These are phyloP conservation scores for Coemansia sp. DNA, from an alignment of 192 early-diverging fungal genomes.

Conservation along the genomic window DNA sequence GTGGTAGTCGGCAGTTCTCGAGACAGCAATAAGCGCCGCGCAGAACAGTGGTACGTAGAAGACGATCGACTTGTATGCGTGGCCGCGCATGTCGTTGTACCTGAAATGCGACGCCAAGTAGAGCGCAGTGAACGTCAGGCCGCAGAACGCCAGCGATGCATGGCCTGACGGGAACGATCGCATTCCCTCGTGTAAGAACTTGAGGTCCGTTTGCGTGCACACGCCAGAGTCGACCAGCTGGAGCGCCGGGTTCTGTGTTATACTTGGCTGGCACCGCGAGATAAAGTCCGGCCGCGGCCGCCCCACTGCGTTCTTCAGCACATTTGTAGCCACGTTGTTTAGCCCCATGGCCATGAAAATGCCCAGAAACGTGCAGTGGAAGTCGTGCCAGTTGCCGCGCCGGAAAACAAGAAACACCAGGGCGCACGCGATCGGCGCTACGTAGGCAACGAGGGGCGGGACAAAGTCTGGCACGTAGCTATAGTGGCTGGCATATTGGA, in stretches of 20 bases:
- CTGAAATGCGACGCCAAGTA: conserved; percentile 72
- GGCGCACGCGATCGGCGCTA: conserved; percentile 30
- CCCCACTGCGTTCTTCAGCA: conserved; percentile 57
- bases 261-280: conserved; percentile 36
- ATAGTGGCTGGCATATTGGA: conserved; percentile 59
- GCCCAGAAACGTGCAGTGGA: conserved; percentile 50
- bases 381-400: conserved; percentile 53
- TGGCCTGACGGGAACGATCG: conserved; percentile 87
- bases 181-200: conserved; percentile 68
- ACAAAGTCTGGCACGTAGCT: conserved; percentile 48
- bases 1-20: conserved; percentile 64
- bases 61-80: conserved; percentile 65
- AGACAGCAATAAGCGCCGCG: conserved; percentile 60
- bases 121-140: conserved; percentile 64
- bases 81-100: conserved; percentile 61
- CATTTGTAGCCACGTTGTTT: conserved; percentile 54
- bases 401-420: conserved; percentile 40
- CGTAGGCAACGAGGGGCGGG: conserved; percentile 44
- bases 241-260: conserved; percentile 52
- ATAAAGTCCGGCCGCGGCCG: conserved; percentile 69
- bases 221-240: conserved; percentile 61
- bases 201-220: conserved; percentile 58
- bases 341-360: conserved; percentile 49
- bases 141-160: conserved; percentile 71
- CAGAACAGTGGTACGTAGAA: conserved; percentile 45